Percentiles rank a stretch among this genome's conserved stretches.
Evolutionary conservation across 495 filamentous ascomycete genomes (phyloP).

Genomic region (Xylaria bambusicola): DNA sequence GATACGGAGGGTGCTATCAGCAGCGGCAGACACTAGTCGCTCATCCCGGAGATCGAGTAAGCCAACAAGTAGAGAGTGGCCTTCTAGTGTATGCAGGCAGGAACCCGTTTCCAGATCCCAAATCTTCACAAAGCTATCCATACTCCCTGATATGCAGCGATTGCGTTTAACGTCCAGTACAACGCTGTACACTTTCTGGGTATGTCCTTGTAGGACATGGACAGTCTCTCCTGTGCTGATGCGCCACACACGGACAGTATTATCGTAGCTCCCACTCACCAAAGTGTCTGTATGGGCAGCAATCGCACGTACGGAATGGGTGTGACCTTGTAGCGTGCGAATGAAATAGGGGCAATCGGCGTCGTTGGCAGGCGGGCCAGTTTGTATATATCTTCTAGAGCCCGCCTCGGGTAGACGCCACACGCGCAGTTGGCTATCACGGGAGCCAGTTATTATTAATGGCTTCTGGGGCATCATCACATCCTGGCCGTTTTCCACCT

Average conservation of each 20-base stretch:
- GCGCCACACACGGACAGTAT: slow-evolving; percentile 93
- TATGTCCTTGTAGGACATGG: slow-evolving; percentile 84
- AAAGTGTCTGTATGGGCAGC: slow-evolving; percentile 93
- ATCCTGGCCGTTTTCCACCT: slow-evolving; percentile 67
- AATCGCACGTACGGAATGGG: slow-evolving; percentile 96
- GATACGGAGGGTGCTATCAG: slow-evolving; percentile 91
- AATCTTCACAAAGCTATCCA: slow-evolving; percentile 97
- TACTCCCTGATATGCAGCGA: slow-evolving; percentile 95
- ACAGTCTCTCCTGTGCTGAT: slow-evolving; percentile 93
- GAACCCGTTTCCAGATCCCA: slow-evolving; percentile 93
- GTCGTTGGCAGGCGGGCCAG: slow-evolving; percentile 73
- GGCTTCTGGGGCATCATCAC: slow-evolving; percentile 90
- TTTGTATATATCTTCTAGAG: slow-evolving; percentile 73
- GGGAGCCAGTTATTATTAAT: slow-evolving; percentile 94
- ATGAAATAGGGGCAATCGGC: slow-evolving; percentile 92
- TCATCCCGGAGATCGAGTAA: slow-evolving; percentile 86
- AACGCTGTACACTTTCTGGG: slow-evolving; percentile 95
- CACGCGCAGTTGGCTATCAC: slow-evolving; percentile 90
- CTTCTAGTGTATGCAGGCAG: slow-evolving; percentile 86
- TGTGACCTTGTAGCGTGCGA: slow-evolving; percentile 81
- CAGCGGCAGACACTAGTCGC: slow-evolving; percentile 89
- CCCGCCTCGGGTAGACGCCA: slow-evolving; percentile 91
- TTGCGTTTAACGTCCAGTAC: slow-evolving; percentile 91
- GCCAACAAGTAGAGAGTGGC: slow-evolving; percentile 90
- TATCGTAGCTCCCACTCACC: slow-evolving; percentile 99